These are phyloP conservation scores for Coemansia sp. DNA, from an alignment of 192 early-diverging fungal species.

Conservation along the genomic window DNA sequence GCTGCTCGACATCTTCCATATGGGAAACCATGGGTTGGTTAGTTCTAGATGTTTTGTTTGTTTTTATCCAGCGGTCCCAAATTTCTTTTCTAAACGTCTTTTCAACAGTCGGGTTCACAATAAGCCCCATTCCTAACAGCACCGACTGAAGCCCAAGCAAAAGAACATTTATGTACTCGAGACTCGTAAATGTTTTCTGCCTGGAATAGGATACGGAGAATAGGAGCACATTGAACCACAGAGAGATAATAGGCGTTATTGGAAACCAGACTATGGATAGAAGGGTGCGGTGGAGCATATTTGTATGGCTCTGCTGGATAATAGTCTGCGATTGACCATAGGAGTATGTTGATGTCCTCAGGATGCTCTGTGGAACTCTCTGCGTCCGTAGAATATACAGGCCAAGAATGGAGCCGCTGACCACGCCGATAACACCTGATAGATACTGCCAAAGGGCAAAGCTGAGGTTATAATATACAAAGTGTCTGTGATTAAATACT, in stretches of 20 bases:
- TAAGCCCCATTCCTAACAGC: conserved; percentile 30
- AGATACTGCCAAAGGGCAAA: conserved; percentile 30
- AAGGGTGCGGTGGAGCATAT: conserved; percentile 30
- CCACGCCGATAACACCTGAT: conserved; percentile 26
- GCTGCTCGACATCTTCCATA: background rate
- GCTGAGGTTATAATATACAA: conserved; percentile 13
- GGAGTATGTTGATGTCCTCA: conserved; percentile 4
- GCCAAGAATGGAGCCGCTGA: conserved; percentile 15
- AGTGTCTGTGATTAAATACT: conserved; percentile 7
- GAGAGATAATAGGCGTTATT: conserved; percentile 34
- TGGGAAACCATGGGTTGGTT: background rate
- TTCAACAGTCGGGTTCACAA: conserved; percentile 30
- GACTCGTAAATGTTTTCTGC: conserved; percentile 11
- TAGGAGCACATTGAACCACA: conserved; percentile 38
- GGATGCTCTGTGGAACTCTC: conserved; percentile 7
- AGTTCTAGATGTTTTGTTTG: background rate
- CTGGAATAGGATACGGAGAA: conserved; percentile 26
- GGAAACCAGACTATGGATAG: conserved; percentile 42
- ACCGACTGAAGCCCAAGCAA: conserved; percentile 38
- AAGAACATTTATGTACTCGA: conserved; percentile 29
- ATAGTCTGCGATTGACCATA: conserved; percentile 11
- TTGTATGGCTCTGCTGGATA: background rate
- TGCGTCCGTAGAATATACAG: conserved; percentile 24
- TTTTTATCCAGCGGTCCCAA: background rate
- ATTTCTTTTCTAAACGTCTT: background rate